Base-by-base conservation (phyloP, 1,139 yeast species). In the Zygoascus hellenicus region DNA sequence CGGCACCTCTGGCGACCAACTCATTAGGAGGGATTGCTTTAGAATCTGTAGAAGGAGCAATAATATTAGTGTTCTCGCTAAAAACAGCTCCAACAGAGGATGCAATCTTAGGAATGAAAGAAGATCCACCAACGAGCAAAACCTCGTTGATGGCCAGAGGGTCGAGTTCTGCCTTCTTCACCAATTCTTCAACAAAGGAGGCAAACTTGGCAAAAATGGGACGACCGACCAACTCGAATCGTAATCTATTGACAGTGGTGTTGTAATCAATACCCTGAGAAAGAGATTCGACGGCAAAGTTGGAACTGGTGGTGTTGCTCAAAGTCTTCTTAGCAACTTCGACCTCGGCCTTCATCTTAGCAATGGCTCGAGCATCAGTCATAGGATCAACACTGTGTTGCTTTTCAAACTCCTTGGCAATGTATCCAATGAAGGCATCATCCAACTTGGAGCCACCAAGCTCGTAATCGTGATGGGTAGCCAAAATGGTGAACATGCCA, bases 221-320 rank as follows among this genome's bases (percentile, higher is more conserved):
- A 72, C 95, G 83, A 48, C 89, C 88, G 47, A 87, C 81, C 55
- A 92, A 75, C 74, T 94, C 99, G 64, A 80, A 92, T 71, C 97
- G 80, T 71, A 94, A 77, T 75, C 98, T 85, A 78, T 92, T 92
- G 66, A 94, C 82, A 52, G 92, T 77, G 54, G 96, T 79, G 72
- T 86, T 92, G 80, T 83, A 92, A 70, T 92, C 99, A 65, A 76
- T 78, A 53, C 98, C 99, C 53, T 87, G 95, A 53, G 96, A 89
- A 58, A 92, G 77, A 19, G 96, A 87, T 70, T 94, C 99, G 60
- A 94, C 86, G 42, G 97, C 94, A 65, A 90, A 88, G 50, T 94
- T 84, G 40, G 97, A 84, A 45, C 90, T 74, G 61, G 82, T 83
- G 48, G 94, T 95, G 67, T 92, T 90, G 43, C 96, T 85, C 61